Evolutionary conservation across 164 flowering plant species (phyloP).

Genomic region (Tinospora cordifolia): DNA sequence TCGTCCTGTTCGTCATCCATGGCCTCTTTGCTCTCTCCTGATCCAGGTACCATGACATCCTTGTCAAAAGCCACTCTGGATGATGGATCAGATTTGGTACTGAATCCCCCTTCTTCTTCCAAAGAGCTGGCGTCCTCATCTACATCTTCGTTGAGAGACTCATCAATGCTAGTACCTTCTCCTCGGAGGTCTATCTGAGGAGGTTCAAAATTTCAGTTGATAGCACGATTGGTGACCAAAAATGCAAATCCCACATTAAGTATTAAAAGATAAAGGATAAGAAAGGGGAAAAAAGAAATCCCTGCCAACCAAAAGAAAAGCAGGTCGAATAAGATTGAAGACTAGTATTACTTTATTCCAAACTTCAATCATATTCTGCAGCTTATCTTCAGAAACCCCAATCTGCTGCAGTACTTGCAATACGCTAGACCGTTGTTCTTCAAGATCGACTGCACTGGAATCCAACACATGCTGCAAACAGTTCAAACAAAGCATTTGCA

Average conservation of each 20-base stretch:
- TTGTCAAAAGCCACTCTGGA: conserved; percentile 19
- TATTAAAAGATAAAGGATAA: no score
- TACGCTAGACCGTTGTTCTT: conserved; percentile 72
- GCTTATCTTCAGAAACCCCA: conserved; percentile 79
- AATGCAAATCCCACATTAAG: background rate
- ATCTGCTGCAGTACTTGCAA: conserved; percentile 77
- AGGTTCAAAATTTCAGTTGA: conserved; percentile 7
- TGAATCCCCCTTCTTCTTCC: conserved; percentile 21
- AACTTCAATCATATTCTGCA: conserved; percentile 85
- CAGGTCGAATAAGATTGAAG: background rate
- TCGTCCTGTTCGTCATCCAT: conserved; percentile 19
- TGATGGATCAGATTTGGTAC: conserved; percentile 9
- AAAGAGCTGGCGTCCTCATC: conserved; percentile 18
- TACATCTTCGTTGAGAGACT: conserved; percentile 26
- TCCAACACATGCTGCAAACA: conserved; percentile 81
- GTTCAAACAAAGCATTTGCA: conserved; percentile 5
- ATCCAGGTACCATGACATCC: conserved; percentile 16
- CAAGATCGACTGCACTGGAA: conserved; percentile 67
- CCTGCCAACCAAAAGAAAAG: background rate
- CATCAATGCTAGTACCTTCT: conserved; percentile 22
- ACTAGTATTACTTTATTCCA: conserved; percentile 73
- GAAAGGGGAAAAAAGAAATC: background rate
- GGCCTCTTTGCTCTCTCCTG: conserved; percentile 18
- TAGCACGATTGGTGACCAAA: background rate
- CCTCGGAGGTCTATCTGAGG: conserved; percentile 57